A percentile compares a stretch with the other conserved stretches of the same genome.
These are phyloP conservation scores for Panellus pusillus DNA, from an alignment of 768 basidiomycete genomes.

Conservation along the genomic window DNA sequence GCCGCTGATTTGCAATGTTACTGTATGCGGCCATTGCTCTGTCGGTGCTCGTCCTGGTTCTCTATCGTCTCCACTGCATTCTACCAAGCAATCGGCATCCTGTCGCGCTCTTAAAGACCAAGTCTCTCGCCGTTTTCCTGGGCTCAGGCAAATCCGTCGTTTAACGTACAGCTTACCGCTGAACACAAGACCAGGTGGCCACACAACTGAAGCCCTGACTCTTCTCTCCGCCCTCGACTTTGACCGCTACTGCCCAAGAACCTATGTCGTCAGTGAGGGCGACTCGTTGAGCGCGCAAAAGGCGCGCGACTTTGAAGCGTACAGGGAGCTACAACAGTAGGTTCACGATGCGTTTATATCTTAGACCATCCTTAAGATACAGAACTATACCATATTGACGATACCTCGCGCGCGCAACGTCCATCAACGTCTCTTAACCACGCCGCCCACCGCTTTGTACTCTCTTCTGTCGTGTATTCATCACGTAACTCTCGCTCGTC, in stretches of 20 bases:
- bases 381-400: slow-evolving; percentile 51
- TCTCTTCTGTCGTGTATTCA: slow-evolving; percentile 66
- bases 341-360: slow-evolving; percentile 5
- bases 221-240: slow-evolving; percentile 75
- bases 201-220: slow-evolving; percentile 83
- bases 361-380: not conserved
- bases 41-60: not conserved
- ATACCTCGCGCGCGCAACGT: slow-evolving; percentile 90
- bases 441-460: slow-evolving; percentile 59
- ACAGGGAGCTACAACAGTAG: slow-evolving; percentile 29
- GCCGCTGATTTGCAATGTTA: slow-evolving; percentile 1
- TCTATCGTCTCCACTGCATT: slow-evolving; percentile 17
- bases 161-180: not conserved
- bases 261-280: slow-evolving; percentile 80
- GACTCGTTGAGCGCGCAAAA: slow-evolving; percentile 78
- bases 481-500: slow-evolving; percentile 55
- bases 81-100: slow-evolving; percentile 4
- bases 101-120: slow-evolving; percentile 3
- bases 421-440: slow-evolving; percentile 74
- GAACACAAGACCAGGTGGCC: slow-evolving; percentile 67
- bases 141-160: slow-evolving; percentile 73
- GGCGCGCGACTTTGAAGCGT: slow-evolving; percentile 61
- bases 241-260: slow-evolving; percentile 69
- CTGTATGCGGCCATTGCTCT: not conserved
- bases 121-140: slow-evolving; percentile 76